phyloP scores from a whole-genome alignment of 2,329 filamentous ascomycete genomes.

The Lasiodiplodia sp. region DNA sequence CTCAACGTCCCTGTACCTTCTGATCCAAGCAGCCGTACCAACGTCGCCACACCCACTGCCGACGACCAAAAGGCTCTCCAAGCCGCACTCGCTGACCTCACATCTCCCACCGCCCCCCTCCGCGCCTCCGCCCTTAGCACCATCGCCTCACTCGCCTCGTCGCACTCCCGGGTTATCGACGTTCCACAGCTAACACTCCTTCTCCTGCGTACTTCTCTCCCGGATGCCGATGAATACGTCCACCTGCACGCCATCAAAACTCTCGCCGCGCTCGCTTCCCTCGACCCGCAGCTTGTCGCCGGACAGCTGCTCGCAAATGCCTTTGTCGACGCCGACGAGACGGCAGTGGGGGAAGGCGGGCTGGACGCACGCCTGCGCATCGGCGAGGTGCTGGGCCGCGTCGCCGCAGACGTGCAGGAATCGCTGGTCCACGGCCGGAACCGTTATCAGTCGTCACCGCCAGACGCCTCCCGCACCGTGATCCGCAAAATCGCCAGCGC shows the following conservation, averaged over 20 bases:
- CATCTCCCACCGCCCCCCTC: slow-evolving; percentile 45
- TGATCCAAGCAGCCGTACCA: slow-evolving; percentile 57
- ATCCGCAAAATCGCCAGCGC: slow-evolving; percentile 59
- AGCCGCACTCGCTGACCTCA: slow-evolving; percentile 23
- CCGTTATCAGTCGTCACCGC: no score
- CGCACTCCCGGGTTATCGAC: slow-evolving; percentile 66
- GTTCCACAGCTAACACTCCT: slow-evolving; percentile 70
- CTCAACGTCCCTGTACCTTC: slow-evolving; percentile 44
- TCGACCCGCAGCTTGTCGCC: slow-evolving; percentile 68
- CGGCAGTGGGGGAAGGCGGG: slow-evolving; percentile 39
- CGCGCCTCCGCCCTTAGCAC: slow-evolving; percentile 46
- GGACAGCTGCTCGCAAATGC: slow-evolving; percentile 68
- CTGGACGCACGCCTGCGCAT: slow-evolving; percentile 72
- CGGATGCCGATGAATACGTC: slow-evolving; percentile 74
- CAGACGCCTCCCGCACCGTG: slow-evolving; percentile 45
- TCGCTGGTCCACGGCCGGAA: neutral
- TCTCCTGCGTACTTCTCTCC: slow-evolving; percentile 69
- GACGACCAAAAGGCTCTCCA: slow-evolving; percentile 1
- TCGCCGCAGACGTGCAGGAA: slow-evolving; percentile 33
- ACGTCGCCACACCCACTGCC: slow-evolving; percentile 60
- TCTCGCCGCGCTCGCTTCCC: slow-evolving; percentile 66
- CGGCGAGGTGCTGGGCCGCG: slow-evolving; percentile 60
- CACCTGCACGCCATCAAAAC: slow-evolving; percentile 72
- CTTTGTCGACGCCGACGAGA: slow-evolving; percentile 69
- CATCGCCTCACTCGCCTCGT: slow-evolving; percentile 59